phyloP scores from a whole-genome alignment of 495 filamentous ascomycete species.

The Hypoxylon perforatum region DNA sequence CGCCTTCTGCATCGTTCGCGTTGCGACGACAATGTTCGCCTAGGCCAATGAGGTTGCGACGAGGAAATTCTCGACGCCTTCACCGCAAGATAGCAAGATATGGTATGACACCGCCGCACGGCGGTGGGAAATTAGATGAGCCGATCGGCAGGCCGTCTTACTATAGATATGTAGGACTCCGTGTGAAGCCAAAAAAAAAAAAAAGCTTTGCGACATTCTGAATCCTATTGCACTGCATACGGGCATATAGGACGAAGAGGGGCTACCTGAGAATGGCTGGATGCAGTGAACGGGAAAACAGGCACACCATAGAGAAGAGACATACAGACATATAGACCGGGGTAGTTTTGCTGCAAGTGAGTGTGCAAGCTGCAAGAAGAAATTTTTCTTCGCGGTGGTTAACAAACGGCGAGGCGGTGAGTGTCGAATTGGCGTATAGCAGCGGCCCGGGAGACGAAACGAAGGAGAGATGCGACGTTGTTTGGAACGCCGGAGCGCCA shows the following conservation, averaged over 20 bases:
- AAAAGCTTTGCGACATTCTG: conserved; percentile 10
- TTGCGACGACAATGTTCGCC: conserved; percentile 24
- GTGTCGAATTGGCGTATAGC: conserved; percentile 40
- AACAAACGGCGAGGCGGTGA: conserved; percentile 38
- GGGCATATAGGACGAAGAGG: conserved; percentile 6
- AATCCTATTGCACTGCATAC: conserved; percentile 21
- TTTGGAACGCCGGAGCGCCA: conserved; percentile 38
- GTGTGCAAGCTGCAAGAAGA: conserved; percentile 31
- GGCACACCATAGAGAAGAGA: not conserved
- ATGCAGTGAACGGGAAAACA: conserved; percentile 14
- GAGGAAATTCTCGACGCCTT: conserved; percentile 19
- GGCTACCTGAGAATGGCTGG: conserved; percentile 8
- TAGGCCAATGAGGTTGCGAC: conserved; percentile 11
- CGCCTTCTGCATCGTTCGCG: conserved; percentile 20
- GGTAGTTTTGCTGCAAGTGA: conserved; percentile 23
- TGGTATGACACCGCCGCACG: conserved; percentile 24
- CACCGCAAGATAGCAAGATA: conserved; percentile 41
- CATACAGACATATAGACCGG: no score
- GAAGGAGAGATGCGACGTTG: conserved; percentile 36
- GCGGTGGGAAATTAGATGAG: conserved; percentile 8
- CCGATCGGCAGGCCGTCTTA: conserved; percentile 12
- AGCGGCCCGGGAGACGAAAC: conserved; percentile 20
- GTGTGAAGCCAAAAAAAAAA: not conserved
- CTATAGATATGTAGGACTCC: not conserved
- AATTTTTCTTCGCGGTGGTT: conserved; percentile 30